Evolutionary conservation across 1,139 yeast genomes (phyloP), one percentile per base, ranked within the genome.

Genomic region (Citeromyces hawaiiensis): DNA sequence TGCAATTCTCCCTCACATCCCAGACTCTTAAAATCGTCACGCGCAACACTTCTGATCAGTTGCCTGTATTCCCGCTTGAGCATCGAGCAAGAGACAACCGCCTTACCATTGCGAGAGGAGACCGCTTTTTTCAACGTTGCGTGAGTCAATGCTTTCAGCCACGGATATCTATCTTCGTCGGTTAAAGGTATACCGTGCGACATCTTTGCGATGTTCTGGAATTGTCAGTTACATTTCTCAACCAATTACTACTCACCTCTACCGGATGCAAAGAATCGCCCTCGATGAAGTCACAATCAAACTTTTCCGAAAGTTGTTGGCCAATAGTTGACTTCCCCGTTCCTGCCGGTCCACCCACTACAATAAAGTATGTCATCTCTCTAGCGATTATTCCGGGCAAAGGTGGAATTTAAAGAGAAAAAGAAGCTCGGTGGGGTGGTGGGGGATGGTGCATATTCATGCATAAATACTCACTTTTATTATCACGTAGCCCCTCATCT

Each of bases 141-240:
- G 14, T 51, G 47, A 2, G 85, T 68, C 5, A 86, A 56, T 36
- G 57, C 54, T 37, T 64, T 58, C 23, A 91, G 65, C 98, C 98
- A 91, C 1, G 71, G 91, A 88, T 91, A 83, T 44, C 98, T 64
- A 56, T 91, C 98, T 1, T 77, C 93, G 53, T 91, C 97, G 0
- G 76, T 73, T 43, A 91, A 63, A 1, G 98, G 94, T 23, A 72
- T 68, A 0, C 94, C 94, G 17, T 63, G 48, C 2, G 82, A 60
- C 98, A 91, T 91, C 56, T 91, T 91, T 14, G 68, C 77, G 14
- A 88, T 65, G 53, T 91, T 91, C 46, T 53, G 31, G 2, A 27
- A 8, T 4, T 13, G 14, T 19, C 21, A n/a, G 15, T 14, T 14
- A 4, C 11, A 47, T 37, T 35, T 42, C 25, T 23, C 5, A 23